These are phyloP conservation scores for Colletotrichum plurivorum DNA, from an alignment of 2,329 filamentous ascomycete genomes.

Conservation along the genomic window DNA sequence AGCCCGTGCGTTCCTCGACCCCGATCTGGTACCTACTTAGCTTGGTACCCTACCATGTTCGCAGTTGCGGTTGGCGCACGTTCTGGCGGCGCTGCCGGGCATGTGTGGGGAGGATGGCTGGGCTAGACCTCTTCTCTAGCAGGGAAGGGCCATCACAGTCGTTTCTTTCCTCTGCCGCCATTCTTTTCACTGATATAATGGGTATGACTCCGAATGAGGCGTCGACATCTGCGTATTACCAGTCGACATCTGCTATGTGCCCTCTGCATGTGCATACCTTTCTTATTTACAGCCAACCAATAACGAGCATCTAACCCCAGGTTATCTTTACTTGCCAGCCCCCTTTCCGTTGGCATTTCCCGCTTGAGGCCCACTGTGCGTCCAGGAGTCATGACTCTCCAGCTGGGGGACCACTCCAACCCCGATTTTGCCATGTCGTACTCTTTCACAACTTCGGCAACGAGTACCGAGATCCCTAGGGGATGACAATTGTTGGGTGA, in stretches of 20 bases:
- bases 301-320: too few relatives aligned
- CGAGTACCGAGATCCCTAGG: constrained; percentile 28
- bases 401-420: constrained; percentile 6
- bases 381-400: constrained; percentile 5
- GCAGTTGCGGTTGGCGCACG: constrained; percentile 23
- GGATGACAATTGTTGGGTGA: neutral
- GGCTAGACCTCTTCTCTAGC: neutral
- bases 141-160: too few relatives aligned
- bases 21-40: constrained; percentile 18
- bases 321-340: neutral
- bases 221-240: too few relatives aligned
- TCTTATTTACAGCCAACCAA: too few relatives aligned
- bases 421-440: constrained; percentile 39
- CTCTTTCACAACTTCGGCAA: constrained; percentile 42
- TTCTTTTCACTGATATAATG: too few relatives aligned
- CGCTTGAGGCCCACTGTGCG: too few relatives aligned
- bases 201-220: too few relatives aligned
- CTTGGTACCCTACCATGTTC: constrained; percentile 4
- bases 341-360: neutral
- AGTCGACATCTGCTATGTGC: too few relatives aligned
- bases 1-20: constrained; percentile 33
- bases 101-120: constrained; percentile 35
- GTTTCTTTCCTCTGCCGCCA: too few relatives aligned
- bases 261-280: too few relatives aligned
- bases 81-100: constrained; percentile 33